These are phyloP conservation scores for Puccinia coronata DNA, from an alignment of 1,284 basidiomycete genomes.

Conservation along the genomic window DNA sequence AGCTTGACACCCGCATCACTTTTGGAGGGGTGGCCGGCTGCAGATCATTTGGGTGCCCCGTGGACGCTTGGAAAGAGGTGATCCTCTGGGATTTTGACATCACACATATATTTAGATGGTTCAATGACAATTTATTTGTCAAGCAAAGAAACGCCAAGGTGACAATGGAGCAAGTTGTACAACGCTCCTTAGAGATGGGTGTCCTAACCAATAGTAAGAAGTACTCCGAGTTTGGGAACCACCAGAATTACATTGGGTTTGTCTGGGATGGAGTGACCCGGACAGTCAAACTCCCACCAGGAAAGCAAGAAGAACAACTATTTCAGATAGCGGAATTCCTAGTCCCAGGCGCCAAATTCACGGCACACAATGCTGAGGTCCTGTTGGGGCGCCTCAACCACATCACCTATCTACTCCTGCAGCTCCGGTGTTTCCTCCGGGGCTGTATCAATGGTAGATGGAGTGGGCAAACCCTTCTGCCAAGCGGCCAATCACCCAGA, in stretches of 20 bases:
- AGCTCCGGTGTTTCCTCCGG: background rate
- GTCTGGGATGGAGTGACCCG: background rate
- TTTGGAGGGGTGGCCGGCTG: conserved; percentile 9
- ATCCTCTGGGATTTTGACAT: background rate
- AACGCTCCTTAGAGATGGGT: background rate
- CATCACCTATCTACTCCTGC: background rate
- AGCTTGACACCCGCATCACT: background rate
- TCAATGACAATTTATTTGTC: background rate
- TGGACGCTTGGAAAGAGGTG: background rate
- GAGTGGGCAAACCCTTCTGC: background rate
- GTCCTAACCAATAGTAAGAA: background rate
- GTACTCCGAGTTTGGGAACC: background rate
- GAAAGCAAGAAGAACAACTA: background rate
- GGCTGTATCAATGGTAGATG: background rate
- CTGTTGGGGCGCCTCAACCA: background rate
- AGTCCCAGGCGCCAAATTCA: too few relatives aligned
- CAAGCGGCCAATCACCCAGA: background rate
- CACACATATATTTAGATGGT: background rate
- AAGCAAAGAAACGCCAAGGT: background rate
- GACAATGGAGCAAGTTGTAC: background rate
- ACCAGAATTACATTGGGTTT: background rate
- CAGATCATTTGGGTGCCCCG: background rate
- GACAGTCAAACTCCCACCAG: background rate
- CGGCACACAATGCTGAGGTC: background rate
- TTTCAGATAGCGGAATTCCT: background rate